These are phyloP conservation scores for Cucumis cinereus DNA, from an alignment of 306 rosid genomes.

Conservation along the genomic window DNA sequence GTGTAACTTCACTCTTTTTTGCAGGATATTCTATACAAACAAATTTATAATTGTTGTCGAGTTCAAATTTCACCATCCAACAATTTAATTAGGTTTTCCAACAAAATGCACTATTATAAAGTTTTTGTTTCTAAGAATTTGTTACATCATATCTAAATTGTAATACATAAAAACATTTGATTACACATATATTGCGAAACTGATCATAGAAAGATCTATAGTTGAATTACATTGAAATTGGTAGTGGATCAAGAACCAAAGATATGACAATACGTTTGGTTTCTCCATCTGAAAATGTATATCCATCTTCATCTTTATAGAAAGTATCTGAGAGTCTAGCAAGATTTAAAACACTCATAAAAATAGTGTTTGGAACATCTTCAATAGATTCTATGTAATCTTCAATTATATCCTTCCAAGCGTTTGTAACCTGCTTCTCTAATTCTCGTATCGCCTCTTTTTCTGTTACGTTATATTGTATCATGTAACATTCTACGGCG, in stretches of 20 bases:
- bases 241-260: background rate
- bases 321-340: background rate
- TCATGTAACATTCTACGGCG: background rate
- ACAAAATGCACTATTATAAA: too few relatives aligned
- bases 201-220: too few relatives aligned
- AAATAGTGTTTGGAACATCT: background rate
- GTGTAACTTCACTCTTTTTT: too few relatives aligned
- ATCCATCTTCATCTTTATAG: background rate
- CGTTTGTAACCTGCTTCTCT: background rate
- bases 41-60: too few relatives aligned
- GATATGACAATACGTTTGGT: background rate
- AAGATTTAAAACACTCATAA: background rate
- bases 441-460: background rate
- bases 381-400: background rate
- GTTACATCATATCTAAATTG: too few relatives aligned
- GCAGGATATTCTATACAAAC: too few relatives aligned
- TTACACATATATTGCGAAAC: too few relatives aligned
- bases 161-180: too few relatives aligned
- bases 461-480: background rate
- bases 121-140: too few relatives aligned
- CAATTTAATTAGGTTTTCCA: too few relatives aligned
- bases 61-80: too few relatives aligned
- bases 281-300: background rate
- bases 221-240: background rate
- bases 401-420: conserved; percentile 7